Base-by-base conservation (phyloP, 1,284 basidiomycete genomes). In the Papiliotrema fonsecae region DNA sequence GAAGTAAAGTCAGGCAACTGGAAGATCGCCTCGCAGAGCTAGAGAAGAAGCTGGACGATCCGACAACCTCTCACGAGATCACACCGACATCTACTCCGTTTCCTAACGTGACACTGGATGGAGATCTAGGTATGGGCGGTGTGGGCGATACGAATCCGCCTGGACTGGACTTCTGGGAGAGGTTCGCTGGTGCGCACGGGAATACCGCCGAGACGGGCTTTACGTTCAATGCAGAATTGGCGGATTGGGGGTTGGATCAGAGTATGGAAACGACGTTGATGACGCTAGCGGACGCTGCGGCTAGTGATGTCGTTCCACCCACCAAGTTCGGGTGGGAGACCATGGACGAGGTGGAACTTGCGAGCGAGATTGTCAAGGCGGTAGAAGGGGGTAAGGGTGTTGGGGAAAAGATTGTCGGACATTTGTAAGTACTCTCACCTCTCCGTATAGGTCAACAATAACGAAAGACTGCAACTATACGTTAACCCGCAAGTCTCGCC, bases 271-370 rank as follows among this genome's bases (percentile, higher is more conserved):
- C 18, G 40, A 42, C 40, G 6, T 19, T 73, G 34, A 73, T 73
- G 71, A 73, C 71, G 11, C 57, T 73, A 2, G 71, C 71, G 4
- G 67, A 73, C 51, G 71, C 71, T 1, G 71, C 71, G 0, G 67
- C 65, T 7, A 61, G 54, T 2, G 65, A 67, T 40, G 45, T 43
- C 2, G 47, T 18, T 7, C 38, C 45, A 14, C 31, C 13, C 9
- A 21, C 47, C 2, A 40, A 31, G 3, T 49, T 34, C 38, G 49
- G 60, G 0, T 69, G 67, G 67, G 62, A 64, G 19, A 52, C 51
- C 1, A 54, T 71, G 58, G 28, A 39, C 6, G 55, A 57, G 18
- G 56, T 62, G 21, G 49, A 45, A 21, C 53, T 72, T 22, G 62
- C 54, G 6, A 34, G 27, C 18, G 62, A 65, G 48, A 56, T 70